Evolutionary conservation across 176 grass and related monocot species (phyloP), one percentile per base, ranked within the genome.

Genomic region (Hyparrhenia diplandra): DNA sequence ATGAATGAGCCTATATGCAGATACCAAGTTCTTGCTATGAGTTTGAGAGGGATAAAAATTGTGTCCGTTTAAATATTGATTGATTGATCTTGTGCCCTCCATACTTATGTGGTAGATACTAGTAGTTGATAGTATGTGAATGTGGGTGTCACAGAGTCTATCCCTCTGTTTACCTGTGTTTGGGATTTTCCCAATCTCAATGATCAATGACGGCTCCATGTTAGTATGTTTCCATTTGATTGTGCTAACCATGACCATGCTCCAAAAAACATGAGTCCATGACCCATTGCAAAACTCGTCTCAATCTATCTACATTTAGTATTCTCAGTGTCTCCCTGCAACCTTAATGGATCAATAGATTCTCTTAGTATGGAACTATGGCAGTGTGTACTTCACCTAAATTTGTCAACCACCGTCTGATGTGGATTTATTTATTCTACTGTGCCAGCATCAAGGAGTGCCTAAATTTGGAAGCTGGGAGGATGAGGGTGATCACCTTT

Each of bases 401-500:
- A 23, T 85, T 30, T 31, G 5, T 43, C 1, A 28, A 13, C 1
- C 43, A 2, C 28, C 43, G 35, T 37, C 31, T 80, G 58, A 75
- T 85, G 81, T 45, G 4, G 80, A 55, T 58, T 1, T 65, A 23
- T 4, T 82, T 85, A 18, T 80, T 83, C 41, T 21, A 67, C 25
- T 85, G 2, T 47, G 79, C 54, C 89, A 92, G 84, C 81, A 89
- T 75, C 25, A 86, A 39, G 84, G 74, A 52, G 84, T 95, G 74
- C 92, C 90, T 21, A 95, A 99, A 87, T 91, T 99, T 82, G 90
- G 96, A 47, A 88, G 70, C 34, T 95, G 92, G 92, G 92, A 95
- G 66, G 77, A 23, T 4, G 79, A 92, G 13, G 74, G 73, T 57
- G 86, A 84, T 36, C 83, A 89, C 29, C 88, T 80, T 34, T 93